Evolutionary conservation across 352 stramenopile species (phyloP), one percentile per base, ranked within the genome.

Genomic region (Thalassiosira mediterranea): DNA sequence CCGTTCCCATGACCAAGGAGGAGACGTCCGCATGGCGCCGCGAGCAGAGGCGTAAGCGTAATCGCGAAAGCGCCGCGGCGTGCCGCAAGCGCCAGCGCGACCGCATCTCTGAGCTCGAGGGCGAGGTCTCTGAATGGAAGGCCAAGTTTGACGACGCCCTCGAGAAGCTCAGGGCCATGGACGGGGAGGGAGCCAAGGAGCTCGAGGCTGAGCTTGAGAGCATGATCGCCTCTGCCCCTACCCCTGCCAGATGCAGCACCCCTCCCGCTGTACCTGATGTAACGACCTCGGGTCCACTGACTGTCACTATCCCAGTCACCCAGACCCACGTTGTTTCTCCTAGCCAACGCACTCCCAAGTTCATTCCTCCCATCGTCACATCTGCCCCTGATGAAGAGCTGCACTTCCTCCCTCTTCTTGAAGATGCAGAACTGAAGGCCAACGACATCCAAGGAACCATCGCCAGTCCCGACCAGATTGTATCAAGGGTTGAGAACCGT

Each of bases 41-140:
- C 10, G 71, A 80, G 34, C 62, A 74, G 49, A 49, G 71, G 11
- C 71, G 71, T 23, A 71, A 76, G 56, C 64, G 71, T n/a, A 80
- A 80, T 49, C 71, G 71, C 46, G 71, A 75, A 48, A 60, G 29
- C 28, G 76, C 76, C 26, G 76, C 76, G 1, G 76, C 76, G 2
- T 85, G 70, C 31, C 34, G 76, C 3, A 67, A 54, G 48, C 54
- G 72, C n/a, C 70, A 81, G 51, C 63, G 76, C 2, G 66, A 85
- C 61, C 71, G 72, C 11, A 78, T 85, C 37, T 57, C 71, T n/a
- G 71, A 81, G 46, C 71, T 85, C 21, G 76, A 85, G 59, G 40
- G 42, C 7, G 76, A 85, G 63, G 51, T 79, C 1, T 51, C 13
- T 10, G 66, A 42, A 2, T 85, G 76, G 76, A 81, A 73, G 51